Base-by-base conservation (phyloP, 345 rosid species). In the Acer campestre region DNA sequence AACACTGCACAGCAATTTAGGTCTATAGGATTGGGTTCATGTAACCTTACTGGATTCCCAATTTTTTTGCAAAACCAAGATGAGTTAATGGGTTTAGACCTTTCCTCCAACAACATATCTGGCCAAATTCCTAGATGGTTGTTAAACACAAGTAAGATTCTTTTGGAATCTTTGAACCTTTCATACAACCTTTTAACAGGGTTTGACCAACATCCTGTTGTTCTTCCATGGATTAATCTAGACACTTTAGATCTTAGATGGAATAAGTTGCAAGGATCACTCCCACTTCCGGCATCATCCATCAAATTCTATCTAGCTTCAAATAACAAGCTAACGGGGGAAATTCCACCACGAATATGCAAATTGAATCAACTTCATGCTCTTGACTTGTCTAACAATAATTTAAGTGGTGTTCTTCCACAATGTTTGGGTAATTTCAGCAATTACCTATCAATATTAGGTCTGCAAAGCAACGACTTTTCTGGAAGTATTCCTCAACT, bases 231-330 rank as follows among this genome's bases (percentile, higher is more conserved):
- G 76, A 3, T 2, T 7, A n/a, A 64, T 25, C 55, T 75, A 18
- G 4, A 0, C 2, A 22, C 0, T 49, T 13, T 72, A 8, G 40
- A 63, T 4, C 73, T 79, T 23, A 0, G 10, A 0, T 61, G 13
- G 2, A 80, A 80, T 29, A 35, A 9, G 18, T 4, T 79, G 7
- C 48, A 18, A 22, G 70, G 78, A 11, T 25, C 65, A 10, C 64
- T 79, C 6, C 78, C 78, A 35, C 12, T 74, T 23, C 46, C 46
- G 46, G 81, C 81, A 8, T 71, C 84, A 1, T 16, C 68, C 3
- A 71, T 46, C n/a, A 0, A 0, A 0, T 0, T 0, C 2, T 86
- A 80, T 48, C 2, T 0, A 1, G 71, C 72, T 25, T 76, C 84
- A 5, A 17, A 71, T 40, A 84, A 84, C 42, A 11, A 1, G 2